A percentile compares a stretch with the other conserved stretches of the same genome.
Conservation (phyloP, 2,329 filamentous ascomycete species). For the Fonsecaea monophora region DNA sequence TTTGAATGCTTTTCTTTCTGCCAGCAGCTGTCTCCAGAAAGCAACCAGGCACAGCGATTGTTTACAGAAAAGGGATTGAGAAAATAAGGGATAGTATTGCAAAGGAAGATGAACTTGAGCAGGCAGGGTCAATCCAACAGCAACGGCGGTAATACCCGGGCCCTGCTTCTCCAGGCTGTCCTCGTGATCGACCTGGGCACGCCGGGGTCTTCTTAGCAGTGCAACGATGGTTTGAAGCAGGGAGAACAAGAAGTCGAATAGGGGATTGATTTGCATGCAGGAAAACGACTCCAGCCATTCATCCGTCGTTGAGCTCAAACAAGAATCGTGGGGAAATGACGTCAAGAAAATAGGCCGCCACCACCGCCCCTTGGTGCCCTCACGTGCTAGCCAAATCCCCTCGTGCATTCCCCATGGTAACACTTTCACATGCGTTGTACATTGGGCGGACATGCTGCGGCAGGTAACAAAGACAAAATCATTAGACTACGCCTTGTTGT, state of each 20-base stretch:
- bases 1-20: not conserved
- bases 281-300: conserved; percentile 18
- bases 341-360: not conserved
- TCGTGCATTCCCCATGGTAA: not conserved
- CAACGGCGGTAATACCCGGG: not conserved
- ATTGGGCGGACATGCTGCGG: not conserved
- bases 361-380: not conserved
- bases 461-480: not conserved
- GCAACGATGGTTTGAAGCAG: conserved; percentile 2
- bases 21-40: not conserved
- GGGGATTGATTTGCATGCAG: conserved; percentile 2
- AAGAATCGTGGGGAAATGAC: not conserved
- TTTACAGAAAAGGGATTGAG: not conserved
- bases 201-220: not conserved
- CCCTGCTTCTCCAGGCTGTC: not conserved
- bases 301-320: not conserved
- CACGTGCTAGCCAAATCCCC: not conserved
- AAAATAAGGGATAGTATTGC: not conserved
- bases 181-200: not conserved
- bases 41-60: not conserved
- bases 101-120: not conserved
- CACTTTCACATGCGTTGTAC: conserved; percentile 7
- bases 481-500: not conserved
- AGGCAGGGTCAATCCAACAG: not conserved
- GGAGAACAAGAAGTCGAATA: not conserved